Evolutionary conservation across 176 grass and related monocot genomes (phyloP).

Genomic region (Carex littledalei): DNA sequence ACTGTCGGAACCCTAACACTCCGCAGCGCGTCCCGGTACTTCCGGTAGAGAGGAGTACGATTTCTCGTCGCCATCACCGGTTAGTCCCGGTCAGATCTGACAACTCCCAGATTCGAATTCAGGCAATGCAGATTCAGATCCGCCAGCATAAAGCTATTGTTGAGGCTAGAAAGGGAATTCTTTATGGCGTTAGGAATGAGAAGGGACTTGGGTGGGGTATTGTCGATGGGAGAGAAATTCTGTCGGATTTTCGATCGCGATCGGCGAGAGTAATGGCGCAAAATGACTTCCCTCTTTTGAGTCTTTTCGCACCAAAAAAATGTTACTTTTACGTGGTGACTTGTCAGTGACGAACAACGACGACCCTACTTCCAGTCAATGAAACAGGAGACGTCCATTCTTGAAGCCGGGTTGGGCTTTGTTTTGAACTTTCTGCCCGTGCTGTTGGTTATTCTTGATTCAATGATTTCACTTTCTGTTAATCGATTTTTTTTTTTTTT

Average conservation of each 20-base stretch:
- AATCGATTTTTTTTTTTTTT: too few relatives aligned
- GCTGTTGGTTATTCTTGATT: too few relatives aligned
- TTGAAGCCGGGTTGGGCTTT: not conserved
- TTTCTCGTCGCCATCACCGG: slow-evolving; percentile 37
- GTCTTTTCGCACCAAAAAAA: slow-evolving; percentile 8
- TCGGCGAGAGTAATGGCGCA: slow-evolving; percentile 23
- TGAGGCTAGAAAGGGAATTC: not conserved
- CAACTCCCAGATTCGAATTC: slow-evolving; percentile 11
- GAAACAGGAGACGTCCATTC: not conserved
- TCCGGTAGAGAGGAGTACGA: slow-evolving; percentile 31
- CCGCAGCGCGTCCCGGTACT: slow-evolving; percentile 33
- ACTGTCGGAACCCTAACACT: slow-evolving; percentile 33
- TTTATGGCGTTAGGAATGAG: not conserved
- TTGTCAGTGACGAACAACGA: not conserved
- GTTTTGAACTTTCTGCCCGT: not conserved
- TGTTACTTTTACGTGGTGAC: not conserved
- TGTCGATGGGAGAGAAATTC: not conserved
- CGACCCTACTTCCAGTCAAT: not conserved
- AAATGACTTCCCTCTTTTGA: not conserved
- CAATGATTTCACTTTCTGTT: too few relatives aligned
- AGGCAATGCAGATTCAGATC: slow-evolving; percentile 6
- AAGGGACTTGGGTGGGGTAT: too few relatives aligned
- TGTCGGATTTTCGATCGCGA: slow-evolving; percentile 7
- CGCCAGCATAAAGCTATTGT: not conserved
- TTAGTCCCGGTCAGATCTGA: slow-evolving; percentile 6